Base-by-base conservation (phyloP, 768 basidiomycete species). In the Russula sp. region DNA sequence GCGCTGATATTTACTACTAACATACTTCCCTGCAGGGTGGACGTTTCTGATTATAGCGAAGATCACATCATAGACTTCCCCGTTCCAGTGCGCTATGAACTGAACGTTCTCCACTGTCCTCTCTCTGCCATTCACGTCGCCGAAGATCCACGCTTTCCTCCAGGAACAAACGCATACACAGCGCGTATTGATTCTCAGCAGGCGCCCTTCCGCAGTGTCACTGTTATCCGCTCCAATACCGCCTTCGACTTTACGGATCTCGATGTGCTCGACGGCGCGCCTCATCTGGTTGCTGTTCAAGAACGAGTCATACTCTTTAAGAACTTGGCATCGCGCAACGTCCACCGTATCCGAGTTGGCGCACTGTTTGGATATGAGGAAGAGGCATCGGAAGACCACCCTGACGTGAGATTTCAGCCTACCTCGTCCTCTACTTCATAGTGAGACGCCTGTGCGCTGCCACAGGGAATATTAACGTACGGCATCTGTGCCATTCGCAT, bases 401-500 rank as follows among this genome's bases (percentile, higher is more conserved):
- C 64, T 49, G 50, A 65, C 16, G 63, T 67, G 63, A 59, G 63
- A 42, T 54, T 66, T 65, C 32, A 55, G 48, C 30, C 42, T 32
- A 30, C 30, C 38, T 57, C 50, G 20, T 46, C 53, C 40, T 59
- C 62, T 42, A 48, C 40, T 36, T 30, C 57, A 20, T 52, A 48
- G 44, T 57, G 52, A 61, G 63, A 61, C 50, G 53, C 54, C 32
- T 58, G 64, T 66, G 44, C 34, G 38, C 51, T 57, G 51, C 46
- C 59, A 40, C 63, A 67, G 63, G 60, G 64, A 26, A 34, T 57
- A 22, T 65, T 65, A 26, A 51, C 59, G 22, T 67, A 67, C 30
- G 9, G 52, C 64, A 66, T 67, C n/a, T 64, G 67, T 26, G 67
- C 65, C 18, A 66, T 67, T 46, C 67, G 67, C 28, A 66, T 67